Percentiles rank a stretch among this genome's conserved stretches.
Evolutionary conservation across 2,329 filamentous ascomycete genomes (phyloP).

Genomic region (Aspergillus sp.): DNA sequence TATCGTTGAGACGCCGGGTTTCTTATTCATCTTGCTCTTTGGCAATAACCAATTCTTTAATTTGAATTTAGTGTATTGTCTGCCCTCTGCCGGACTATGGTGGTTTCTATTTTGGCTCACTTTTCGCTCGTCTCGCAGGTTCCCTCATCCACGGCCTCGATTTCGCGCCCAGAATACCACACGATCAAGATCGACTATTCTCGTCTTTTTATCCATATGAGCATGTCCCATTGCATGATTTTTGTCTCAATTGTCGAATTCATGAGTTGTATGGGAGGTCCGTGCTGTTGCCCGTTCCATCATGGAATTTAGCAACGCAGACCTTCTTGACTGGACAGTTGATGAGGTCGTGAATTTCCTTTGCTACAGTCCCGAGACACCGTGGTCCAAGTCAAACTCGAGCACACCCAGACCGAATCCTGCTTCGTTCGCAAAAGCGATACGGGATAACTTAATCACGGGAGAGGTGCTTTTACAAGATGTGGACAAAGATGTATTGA

Average conservation of each 20-base stretch:
- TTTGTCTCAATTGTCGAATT: neutral
- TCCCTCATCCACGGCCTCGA: neutral
- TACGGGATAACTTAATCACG: slow-evolving; percentile 65
- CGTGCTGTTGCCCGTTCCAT: no score
- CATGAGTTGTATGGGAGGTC: neutral
- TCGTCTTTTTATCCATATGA: neutral
- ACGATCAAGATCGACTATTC: neutral
- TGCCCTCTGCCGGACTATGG: neutral
- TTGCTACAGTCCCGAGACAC: slow-evolving; percentile 54
- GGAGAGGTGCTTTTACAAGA: slow-evolving; percentile 64
- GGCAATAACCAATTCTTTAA: neutral
- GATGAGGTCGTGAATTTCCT: slow-evolving; percentile 67
- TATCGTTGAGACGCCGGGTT: neutral
- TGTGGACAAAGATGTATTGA: slow-evolving; percentile 50
- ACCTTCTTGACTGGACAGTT: slow-evolving; percentile 74
- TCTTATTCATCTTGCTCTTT: neutral
- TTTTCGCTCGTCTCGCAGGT: neutral
- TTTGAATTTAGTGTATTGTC: neutral
- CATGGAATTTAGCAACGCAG: slow-evolving; percentile 42
- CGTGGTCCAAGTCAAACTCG: slow-evolving; percentile 35
- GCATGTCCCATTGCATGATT: neutral
- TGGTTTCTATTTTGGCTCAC: neutral
- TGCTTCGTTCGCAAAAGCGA: slow-evolving; percentile 50
- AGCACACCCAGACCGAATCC: slow-evolving; percentile 52
- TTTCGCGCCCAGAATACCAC: neutral